phyloP scores from a whole-genome alignment of 2,329 filamentous ascomycete species.

The Botrytis fabae region DNA sequence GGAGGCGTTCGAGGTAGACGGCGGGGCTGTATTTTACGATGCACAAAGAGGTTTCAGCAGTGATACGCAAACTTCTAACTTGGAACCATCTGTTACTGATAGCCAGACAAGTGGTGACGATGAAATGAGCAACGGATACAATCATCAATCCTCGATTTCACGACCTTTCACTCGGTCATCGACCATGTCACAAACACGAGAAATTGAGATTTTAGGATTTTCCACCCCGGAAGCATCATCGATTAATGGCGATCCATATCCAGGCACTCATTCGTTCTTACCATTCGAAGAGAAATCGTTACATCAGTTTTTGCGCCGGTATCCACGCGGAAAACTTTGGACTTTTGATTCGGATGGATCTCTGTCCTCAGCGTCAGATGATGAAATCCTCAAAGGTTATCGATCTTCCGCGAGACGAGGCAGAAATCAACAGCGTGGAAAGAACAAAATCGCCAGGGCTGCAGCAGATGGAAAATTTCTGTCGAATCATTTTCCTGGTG shows the following conservation, averaged over 20 bases:
- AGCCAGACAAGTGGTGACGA: slow-evolving; percentile 19
- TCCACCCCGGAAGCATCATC: slow-evolving; percentile 38
- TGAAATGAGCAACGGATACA: not conserved
- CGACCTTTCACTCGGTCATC: slow-evolving; percentile 4
- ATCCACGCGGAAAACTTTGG: slow-evolving; percentile 50
- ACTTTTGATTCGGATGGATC: slow-evolving; percentile 48
- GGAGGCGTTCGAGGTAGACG: slow-evolving; percentile 41
- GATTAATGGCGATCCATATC: slow-evolving; percentile 36
- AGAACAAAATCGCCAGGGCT: slow-evolving; percentile 25
- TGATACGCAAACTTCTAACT: not conserved
- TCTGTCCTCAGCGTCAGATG: slow-evolving; percentile 48
- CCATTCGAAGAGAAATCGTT: slow-evolving; percentile 38
- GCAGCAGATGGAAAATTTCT: slow-evolving; percentile 41
- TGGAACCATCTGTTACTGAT: slow-evolving; percentile 20
- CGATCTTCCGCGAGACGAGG: slow-evolving; percentile 16
- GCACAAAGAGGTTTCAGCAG: slow-evolving; percentile 37
- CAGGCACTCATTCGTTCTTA: slow-evolving; percentile 34
- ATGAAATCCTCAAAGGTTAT: slow-evolving; percentile 37
- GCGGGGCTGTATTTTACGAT: slow-evolving; percentile 40
- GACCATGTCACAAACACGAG: slow-evolving; percentile 23
- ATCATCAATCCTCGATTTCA: not conserved
- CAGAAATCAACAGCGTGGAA: slow-evolving; percentile 26
- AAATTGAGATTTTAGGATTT: slow-evolving; percentile 38
- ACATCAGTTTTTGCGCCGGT: slow-evolving; percentile 44
- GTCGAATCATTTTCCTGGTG: slow-evolving; percentile 45